Evolutionary conservation across 768 basidiomycete genomes (phyloP), one percentile per base, ranked within the genome.

Genomic region (Suillus hirtellus): DNA sequence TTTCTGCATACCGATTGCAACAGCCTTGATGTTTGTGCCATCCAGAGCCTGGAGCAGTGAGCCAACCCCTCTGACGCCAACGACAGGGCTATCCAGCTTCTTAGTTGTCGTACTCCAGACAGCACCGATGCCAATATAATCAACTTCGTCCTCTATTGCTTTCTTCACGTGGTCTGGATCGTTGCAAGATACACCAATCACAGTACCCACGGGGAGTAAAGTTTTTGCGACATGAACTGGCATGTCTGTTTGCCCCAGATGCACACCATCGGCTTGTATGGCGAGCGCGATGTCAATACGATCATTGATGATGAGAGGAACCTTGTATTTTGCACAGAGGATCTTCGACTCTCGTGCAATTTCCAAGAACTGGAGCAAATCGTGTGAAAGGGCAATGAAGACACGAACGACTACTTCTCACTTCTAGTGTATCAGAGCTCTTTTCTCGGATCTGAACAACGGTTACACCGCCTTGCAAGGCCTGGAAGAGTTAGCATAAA

Each of bases 391-490:
- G 31, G 59, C 19, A 9, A 35, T 43, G 47, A 37, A 58, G 19
- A 35, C 40, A 44, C 12, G 46, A 63, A 58, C 43, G 38, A 60
- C 58, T n/a, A 31, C 43, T 8, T 74, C 85, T 69, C 55, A 90
- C 93, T 76, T 95, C 91, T 27, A 83, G 82, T 0, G 94, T 96
- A 65, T 95, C 93, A 0, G 83, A 76, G 12, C 84, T 75, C 75
- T 98, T 98, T 75, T 98, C 96, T 43, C 95, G 83, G 19, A 96
- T 81, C 75, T 97, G 96, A 5, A 97, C 93, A 54, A 96, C 71
- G 1, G 93, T 95, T 1, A 96, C 94, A 2, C 95, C 95, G 11
- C 95, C 95, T 71, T 86, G 78, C 17, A 96, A 78, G 2, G 94
- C 82, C 93, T 95, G 50, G 60, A 24, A 64, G 62, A 50, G n/a